phyloP scores from a whole-genome alignment of 2,329 filamentous ascomycete genomes.

The Beauveria sp. region DNA sequence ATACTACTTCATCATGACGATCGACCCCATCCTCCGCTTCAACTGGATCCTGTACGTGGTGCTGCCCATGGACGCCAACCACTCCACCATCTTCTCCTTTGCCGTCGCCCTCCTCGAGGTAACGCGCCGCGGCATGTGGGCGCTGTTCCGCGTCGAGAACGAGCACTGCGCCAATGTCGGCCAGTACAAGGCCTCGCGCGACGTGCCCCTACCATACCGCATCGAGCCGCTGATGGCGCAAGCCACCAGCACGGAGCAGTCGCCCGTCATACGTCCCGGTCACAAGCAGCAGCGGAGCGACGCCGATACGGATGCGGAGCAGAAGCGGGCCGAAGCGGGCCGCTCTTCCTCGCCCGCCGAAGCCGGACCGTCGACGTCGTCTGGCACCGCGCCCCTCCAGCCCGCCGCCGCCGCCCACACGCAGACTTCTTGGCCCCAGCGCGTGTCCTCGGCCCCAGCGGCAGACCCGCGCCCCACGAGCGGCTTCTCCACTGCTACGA shows the following conservation, averaged over 20 bases:
- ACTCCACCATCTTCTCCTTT: slow-evolving; percentile 78
- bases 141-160: slow-evolving; percentile 90
- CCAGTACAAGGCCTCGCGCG: slow-evolving; percentile 81
- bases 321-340: neutral
- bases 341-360: neutral
- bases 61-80: slow-evolving; percentile 70
- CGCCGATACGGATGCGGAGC: neutral
- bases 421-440: neutral
- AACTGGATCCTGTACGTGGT: slow-evolving; percentile 93
- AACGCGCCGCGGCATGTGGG: slow-evolving; percentile 81
- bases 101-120: slow-evolving; percentile 71
- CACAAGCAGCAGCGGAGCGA: slow-evolving; percentile 15
- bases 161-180: slow-evolving; percentile 92
- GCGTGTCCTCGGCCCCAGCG: neutral
- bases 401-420: neutral
- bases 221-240: slow-evolving; percentile 39
- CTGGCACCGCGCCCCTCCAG: neutral
- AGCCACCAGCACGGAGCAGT: slow-evolving; percentile 30
- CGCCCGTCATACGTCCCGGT: slow-evolving; percentile 10
- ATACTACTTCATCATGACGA: slow-evolving; percentile 78
- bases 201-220: slow-evolving; percentile 78
- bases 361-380: neutral
- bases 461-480: neutral
- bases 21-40: slow-evolving; percentile 82
- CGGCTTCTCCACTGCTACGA: slow-evolving; percentile 11